Evolutionary conservation across 306 rosid genomes (phyloP), one percentile per base, ranked within the genome.

Genomic region (Trichosanthes cucumerina): DNA sequence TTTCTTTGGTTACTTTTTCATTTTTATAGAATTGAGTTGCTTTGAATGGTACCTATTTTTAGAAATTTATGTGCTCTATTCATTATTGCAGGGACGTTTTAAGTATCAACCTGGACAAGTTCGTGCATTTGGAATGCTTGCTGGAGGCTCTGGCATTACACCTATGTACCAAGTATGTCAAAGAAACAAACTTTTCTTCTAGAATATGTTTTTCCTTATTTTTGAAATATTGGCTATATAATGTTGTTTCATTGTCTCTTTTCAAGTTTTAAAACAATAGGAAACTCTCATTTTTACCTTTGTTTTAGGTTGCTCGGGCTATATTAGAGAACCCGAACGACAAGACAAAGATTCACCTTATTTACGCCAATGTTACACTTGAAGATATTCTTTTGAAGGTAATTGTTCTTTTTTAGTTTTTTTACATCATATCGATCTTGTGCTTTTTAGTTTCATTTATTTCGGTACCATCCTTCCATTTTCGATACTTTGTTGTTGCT

Each of bases 101-200:
- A 92, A 72, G 87, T 95, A 95, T 81, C 87, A 82, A 84, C 88
- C 92, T 63, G 97, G 97, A 10, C 90, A 95, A 54, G 96, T 92
- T 81, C 82, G 97, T 79, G 96, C 95, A 43, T 95, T 95, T 75
- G 98, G 98, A 75, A 95, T 95, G 98, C 91, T 95, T 81, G 98
- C 98, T 79, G 98, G 98, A 87, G 98, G 98, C 79, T 95, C 98
- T 79, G 98, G 98, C 80, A 95, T 95, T 75, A 95, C 98, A 65
- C 98, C 98, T 78, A 95, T 95, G 98, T 95, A 87, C 83, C 98
- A 95, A 83, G 98, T 92, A 92, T 77, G 54, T 77, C 7, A 38
- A 66, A 38, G 5, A 66, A 33, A 19, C 13, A 66, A 66, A 7
- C 6, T 21, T n/a, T 41, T 68, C 18, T 39, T 69, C 2, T 57